A percentile compares a stretch with the other conserved stretches of the same genome.
Conservation (phyloP, 129 eudicot species). For the Apium graveolens region DNA sequence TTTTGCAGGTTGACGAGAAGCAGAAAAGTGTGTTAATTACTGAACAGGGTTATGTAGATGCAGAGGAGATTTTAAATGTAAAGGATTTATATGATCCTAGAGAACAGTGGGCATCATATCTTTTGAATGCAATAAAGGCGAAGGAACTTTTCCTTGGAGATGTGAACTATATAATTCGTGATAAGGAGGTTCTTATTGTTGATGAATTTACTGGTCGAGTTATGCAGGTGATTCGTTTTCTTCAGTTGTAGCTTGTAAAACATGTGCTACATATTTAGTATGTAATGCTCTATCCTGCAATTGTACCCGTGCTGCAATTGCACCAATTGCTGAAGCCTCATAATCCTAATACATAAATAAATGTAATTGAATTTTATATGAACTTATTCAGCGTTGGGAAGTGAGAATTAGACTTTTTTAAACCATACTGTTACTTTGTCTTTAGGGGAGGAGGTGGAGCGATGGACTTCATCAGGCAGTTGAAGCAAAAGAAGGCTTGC, state of each 20-base stretch:
- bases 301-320: neutral
- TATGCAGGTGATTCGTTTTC: constrained; percentile 69
- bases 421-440: constrained; percentile 16
- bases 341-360: neutral
- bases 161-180: constrained; percentile 93
- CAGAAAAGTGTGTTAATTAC: constrained; percentile 84
- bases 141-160: constrained; percentile 93
- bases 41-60: constrained; percentile 98
- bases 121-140: constrained; percentile 87
- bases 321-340: neutral
- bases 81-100: constrained; percentile 94
- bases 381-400: neutral
- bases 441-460: constrained; percentile 99
- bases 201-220: constrained; percentile 99
- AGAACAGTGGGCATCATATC: constrained; percentile 95
- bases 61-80: constrained; percentile 92
- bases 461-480: constrained; percentile 99
- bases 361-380: neutral
- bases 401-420: neutral
- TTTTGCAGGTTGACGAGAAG: constrained; percentile 95
- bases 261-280: neutral
- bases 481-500: constrained; percentile 96
- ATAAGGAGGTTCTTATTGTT: constrained; percentile 95
- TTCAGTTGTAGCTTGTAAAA: neutral
- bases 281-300: neutral